Percentiles rank a stretch among this genome's conserved stretches.
Evolutionary conservation across 495 filamentous ascomycete genomes (phyloP).

Genomic region (Penicillium flavigenum): DNA sequence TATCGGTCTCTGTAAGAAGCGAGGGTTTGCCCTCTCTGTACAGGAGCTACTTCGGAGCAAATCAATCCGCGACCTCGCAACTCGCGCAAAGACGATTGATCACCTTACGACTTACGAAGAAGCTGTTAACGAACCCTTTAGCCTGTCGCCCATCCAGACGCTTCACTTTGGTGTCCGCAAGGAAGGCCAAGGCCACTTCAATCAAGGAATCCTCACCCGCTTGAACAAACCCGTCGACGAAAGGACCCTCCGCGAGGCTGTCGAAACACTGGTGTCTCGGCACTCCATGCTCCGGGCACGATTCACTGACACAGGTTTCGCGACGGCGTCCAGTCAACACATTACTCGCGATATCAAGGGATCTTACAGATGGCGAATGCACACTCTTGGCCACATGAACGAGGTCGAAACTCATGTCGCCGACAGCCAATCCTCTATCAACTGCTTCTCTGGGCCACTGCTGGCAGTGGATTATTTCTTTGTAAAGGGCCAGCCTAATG

Average conservation of each 20-base stretch:
- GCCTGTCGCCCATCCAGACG: constrained; percentile 69
- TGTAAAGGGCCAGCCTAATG: constrained; percentile 36
- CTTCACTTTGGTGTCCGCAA: constrained; percentile 61
- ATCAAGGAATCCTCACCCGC: constrained; percentile 65
- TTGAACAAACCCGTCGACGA: constrained; percentile 51
- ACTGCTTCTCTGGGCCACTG: constrained; percentile 45
- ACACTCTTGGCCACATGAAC: constrained; percentile 24
- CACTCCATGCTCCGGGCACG: constrained; percentile 77
- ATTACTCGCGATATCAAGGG: constrained; percentile 38
- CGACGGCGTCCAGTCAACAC: constrained; percentile 35
- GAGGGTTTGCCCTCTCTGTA: constrained; percentile 55
- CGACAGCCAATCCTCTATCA: constrained; percentile 44
- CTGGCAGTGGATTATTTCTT: constrained; percentile 49
- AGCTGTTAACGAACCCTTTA: constrained; percentile 51
- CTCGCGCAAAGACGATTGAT: constrained; percentile 31
- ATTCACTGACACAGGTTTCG: constrained; percentile 40
- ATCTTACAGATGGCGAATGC: constrained; percentile 38
- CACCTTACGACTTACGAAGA: constrained; percentile 39
- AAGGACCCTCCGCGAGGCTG: constrained; percentile 48
- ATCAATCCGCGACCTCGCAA: constrained; percentile 46
- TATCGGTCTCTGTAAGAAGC: constrained; percentile 50
- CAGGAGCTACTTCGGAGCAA: constrained; percentile 49
- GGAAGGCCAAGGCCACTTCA: constrained; percentile 66
- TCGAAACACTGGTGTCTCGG: constrained; percentile 58
- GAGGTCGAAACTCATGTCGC: constrained; percentile 34